Evolutionary conservation across 1,284 basidiomycete genomes (phyloP).

Genomic region (Cryptococcus maquisensis): DNA sequence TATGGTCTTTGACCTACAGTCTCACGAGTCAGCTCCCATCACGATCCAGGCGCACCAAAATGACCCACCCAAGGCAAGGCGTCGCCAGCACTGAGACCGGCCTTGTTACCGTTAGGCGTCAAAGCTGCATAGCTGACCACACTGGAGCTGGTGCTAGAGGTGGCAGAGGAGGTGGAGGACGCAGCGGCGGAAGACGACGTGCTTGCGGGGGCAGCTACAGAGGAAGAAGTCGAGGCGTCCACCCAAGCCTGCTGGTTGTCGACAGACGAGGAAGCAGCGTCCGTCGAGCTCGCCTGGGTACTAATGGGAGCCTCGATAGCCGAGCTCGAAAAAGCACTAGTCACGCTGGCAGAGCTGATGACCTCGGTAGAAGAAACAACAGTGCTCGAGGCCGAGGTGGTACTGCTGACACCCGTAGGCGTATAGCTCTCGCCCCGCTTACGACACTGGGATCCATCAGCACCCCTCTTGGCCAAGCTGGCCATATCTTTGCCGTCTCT

Average conservation of each 20-base stretch:
- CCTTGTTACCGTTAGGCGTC: constrained; percentile 42
- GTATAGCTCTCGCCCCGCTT: not conserved
- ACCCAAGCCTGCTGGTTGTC: not conserved
- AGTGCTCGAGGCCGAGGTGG: not conserved
- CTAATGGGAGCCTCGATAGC: not conserved
- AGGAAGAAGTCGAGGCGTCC: constrained; percentile 2
- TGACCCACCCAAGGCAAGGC: constrained; percentile 21
- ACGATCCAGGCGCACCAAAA: no score
- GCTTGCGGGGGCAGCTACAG: not conserved
- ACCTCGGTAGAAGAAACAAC: not conserved
- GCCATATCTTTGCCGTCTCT: constrained; percentile 4
- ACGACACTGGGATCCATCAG: constrained; percentile 12
- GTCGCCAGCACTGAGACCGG: constrained; percentile 36
- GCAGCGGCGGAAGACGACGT: not conserved
- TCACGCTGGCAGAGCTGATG: constrained; percentile 8
- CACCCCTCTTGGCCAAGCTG: constrained; percentile 8
- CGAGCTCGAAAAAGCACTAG: constrained; percentile 2
- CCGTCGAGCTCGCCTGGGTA: not conserved
- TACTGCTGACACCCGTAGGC: constrained; percentile 1
- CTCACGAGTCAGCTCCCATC: no score
- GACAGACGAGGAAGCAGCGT: not conserved
- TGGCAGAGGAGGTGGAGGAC: not conserved
- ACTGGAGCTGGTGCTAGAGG: not conserved
- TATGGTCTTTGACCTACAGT: constrained; percentile 15
- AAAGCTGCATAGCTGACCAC: constrained; percentile 3